Evolutionary conservation across 169 alveolate species (phyloP).

Genomic region (Eimeria necatrix): DNA sequence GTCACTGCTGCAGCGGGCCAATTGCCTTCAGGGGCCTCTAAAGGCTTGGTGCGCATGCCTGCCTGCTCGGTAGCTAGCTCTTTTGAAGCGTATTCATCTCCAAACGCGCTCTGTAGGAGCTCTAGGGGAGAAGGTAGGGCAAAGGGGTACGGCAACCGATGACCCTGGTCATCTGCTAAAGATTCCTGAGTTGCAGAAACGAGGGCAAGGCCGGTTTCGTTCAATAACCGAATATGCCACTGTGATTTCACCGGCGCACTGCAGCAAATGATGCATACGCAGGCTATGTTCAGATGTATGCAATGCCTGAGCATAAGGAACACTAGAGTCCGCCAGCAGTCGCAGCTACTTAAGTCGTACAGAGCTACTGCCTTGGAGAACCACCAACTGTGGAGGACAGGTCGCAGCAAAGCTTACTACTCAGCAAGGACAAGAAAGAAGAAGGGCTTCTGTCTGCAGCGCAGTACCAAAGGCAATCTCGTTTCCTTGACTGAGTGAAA

Average conservation of each 20-base stretch:
- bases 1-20: background rate
- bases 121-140: conserved; percentile 49
- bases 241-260: conserved; percentile 66
- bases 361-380: no score
- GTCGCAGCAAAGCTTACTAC: conserved; percentile 17
- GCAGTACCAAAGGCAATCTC: background rate
- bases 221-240: background rate
- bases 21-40: background rate
- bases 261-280: background rate
- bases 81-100: conserved; percentile 49
- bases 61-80: background rate
- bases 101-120: conserved; percentile 68
- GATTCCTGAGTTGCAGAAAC: conserved; percentile 67
- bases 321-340: no score
- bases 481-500: no score
- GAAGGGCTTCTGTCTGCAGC: conserved; percentile 59
- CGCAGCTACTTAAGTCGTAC: no score
- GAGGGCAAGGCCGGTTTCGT: conserved; percentile 2
- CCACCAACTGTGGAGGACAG: no score
- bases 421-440: conserved; percentile 67
- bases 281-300: background rate
- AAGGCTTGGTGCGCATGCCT: background rate
- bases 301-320: no score
- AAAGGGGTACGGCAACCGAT: conserved; percentile 39
- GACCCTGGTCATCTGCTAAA: background rate